These are phyloP conservation scores for Climacium dendroides DNA, from an alignment of 225 moss, liverwort and hornwort genomes.

Conservation along the genomic window DNA sequence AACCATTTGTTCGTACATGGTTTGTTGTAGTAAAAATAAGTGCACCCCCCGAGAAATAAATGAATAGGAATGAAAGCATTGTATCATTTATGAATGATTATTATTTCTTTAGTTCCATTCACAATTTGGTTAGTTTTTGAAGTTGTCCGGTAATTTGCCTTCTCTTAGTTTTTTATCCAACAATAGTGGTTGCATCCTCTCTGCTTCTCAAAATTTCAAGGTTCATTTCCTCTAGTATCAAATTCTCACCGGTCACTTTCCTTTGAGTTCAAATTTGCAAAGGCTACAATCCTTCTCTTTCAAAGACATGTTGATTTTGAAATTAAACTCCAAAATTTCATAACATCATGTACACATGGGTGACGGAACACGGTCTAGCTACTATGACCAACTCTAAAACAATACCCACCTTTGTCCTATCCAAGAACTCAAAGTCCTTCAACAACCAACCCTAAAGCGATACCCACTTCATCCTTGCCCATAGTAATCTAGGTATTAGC, in stretches of 20 bases:
- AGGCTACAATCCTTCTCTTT: not conserved
- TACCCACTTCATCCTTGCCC: not conserved
- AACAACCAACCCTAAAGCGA: accelerated
- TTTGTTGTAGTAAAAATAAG: too few species aligned
- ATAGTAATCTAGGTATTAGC: accelerated
- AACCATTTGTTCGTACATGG: too few species aligned
- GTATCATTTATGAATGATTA: not conserved
- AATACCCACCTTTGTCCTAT: accelerated
- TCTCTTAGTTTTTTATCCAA: not conserved
- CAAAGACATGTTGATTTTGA: not conserved
- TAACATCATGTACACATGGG: accelerated
- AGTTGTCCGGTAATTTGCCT: accelerated
- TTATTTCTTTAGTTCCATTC: not conserved
- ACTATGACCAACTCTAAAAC: accelerated
- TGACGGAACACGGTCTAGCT: accelerated
- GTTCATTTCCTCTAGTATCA: not conserved
- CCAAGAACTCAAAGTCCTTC: accelerated
- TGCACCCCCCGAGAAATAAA: too few species aligned
- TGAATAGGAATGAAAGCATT: not conserved
- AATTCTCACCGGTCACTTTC: accelerated
- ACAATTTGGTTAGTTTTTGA: accelerated
- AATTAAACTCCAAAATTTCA: not conserved
- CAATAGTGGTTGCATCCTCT: accelerated
- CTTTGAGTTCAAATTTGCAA: not conserved
- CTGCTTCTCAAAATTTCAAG: not conserved